These are phyloP conservation scores for Cenchrus americanus DNA, from an alignment of 176 grass and related monocot genomes.

Conservation along the genomic window DNA sequence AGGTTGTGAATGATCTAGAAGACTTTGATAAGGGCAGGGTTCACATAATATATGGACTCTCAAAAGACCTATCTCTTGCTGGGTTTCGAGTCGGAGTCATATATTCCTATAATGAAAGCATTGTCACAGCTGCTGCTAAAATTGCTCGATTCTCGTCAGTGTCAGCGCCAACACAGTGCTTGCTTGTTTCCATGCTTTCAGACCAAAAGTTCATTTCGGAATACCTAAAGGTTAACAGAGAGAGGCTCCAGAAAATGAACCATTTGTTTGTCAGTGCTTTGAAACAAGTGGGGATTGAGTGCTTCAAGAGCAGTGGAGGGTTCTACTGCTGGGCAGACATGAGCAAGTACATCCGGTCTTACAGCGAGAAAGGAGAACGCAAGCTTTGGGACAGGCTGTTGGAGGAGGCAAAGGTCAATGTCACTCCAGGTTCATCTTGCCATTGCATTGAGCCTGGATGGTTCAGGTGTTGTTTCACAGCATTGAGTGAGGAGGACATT, in stretches of 20 bases:
- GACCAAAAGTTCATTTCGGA: slow-evolving; percentile 73
- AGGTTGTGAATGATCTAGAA: slow-evolving; percentile 63
- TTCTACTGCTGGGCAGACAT: slow-evolving; percentile 99
- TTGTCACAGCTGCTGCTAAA: slow-evolving; percentile 73
- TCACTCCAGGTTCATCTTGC: slow-evolving; percentile 86
- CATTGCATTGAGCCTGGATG: slow-evolving; percentile 98
- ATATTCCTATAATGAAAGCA: slow-evolving; percentile 80
- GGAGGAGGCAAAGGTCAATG: slow-evolving; percentile 82
- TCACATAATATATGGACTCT: slow-evolving; percentile 91
- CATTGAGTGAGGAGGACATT: slow-evolving; percentile 77
- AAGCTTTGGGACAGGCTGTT: slow-evolving; percentile 83
- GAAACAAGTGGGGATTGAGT: slow-evolving; percentile 79
- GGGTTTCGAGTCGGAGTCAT: slow-evolving; percentile 85
- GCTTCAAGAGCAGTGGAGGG: slow-evolving; percentile 77
- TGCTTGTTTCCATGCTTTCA: slow-evolving; percentile 86
- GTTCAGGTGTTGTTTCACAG: slow-evolving; percentile 90
- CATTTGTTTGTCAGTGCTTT: slow-evolving; percentile 64
- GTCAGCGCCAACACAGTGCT: slow-evolving; percentile 62
- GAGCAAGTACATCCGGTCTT: slow-evolving; percentile 81
- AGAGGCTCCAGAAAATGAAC: slow-evolving; percentile 62
- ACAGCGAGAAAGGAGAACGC: slow-evolving; percentile 88
- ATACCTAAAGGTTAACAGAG: slow-evolving; percentile 65
- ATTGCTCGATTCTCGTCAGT: slow-evolving; percentile 92
- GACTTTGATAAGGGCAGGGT: slow-evolving; percentile 81
- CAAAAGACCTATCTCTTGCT: slow-evolving; percentile 79